Percentiles rank a stretch among this genome's conserved stretches.
Evolutionary conservation across 371 early-diverging fungal species (phyloP).

Genomic region (Gilbertella persicaria): DNA sequence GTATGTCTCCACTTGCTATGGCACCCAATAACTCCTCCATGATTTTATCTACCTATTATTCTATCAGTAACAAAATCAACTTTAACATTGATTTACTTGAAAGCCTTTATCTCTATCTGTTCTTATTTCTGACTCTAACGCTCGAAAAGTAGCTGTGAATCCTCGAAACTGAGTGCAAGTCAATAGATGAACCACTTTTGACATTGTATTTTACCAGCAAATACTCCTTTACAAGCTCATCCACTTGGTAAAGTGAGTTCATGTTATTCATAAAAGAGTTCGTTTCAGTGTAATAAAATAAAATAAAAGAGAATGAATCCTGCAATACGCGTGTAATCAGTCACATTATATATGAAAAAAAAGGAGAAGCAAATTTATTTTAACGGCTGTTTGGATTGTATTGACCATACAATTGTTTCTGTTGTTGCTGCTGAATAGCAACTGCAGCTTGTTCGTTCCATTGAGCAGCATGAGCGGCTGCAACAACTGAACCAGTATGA

Average conservation of each 20-base stretch:
- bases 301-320: background rate
- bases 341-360: background rate
- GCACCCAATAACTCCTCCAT: conserved; percentile 60
- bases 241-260: conserved; percentile 68
- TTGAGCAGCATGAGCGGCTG: conserved; percentile 22
- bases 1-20: conserved; percentile 58
- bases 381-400: conserved; percentile 22
- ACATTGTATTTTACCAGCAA: conserved; percentile 49
- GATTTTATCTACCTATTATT: conserved; percentile 71
- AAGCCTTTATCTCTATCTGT: conserved; percentile 67
- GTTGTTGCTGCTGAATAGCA: conserved; percentile 18
- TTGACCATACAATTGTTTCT: conserved; percentile 24
- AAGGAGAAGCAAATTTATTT: background rate
- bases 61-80: too few relatives aligned
- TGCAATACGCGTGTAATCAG: too few relatives aligned
- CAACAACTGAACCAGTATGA: conserved; percentile 16
- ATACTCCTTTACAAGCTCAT: conserved; percentile 72
- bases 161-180: conserved; percentile 57
- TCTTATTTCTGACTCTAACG: conserved; percentile 61
- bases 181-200: background rate
- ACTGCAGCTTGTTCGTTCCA: conserved; percentile 29
- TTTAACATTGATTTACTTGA: too few relatives aligned
- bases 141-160: conserved; percentile 63
- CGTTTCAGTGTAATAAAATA: background rate
- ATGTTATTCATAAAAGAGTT: conserved; percentile 23